Evolutionary conservation across 257 asterid genomes (phyloP).

Genomic region (Rubia yunnanensis): DNA sequence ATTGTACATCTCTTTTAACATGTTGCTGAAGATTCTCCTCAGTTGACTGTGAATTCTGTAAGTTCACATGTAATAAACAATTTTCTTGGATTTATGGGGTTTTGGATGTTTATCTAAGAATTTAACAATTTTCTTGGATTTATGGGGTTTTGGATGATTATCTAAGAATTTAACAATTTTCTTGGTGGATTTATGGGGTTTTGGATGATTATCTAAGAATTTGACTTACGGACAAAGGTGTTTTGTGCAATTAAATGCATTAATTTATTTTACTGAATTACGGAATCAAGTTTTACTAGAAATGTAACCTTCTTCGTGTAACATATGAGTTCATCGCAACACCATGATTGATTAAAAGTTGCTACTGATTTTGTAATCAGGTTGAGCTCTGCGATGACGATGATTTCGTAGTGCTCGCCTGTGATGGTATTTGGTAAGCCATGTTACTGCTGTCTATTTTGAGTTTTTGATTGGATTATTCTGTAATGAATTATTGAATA

Average conservation of each 20-base stretch:
- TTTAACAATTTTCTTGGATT: background rate
- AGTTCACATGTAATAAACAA: background rate
- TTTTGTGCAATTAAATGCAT: background rate
- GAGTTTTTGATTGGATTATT: background rate
- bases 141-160: background rate
- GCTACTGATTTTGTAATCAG: constrained; percentile 27
- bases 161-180: background rate
- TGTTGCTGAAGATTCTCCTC: background rate
- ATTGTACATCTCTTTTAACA: background rate
- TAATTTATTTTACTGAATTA: background rate
- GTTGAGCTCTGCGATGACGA: constrained; percentile 88
- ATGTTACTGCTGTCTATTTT: background rate
- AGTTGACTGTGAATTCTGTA: background rate
- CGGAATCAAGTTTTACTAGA: background rate
- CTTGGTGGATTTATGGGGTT: background rate
- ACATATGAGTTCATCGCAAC: too few relatives aligned
- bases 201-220: background rate
- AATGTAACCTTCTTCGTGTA: background rate
- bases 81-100: background rate
- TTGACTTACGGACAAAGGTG: background rate
- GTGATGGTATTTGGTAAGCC: constrained; percentile 94
- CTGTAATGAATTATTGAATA: too few relatives aligned
- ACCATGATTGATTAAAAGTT: background rate
- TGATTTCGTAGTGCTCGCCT: constrained; percentile 86
- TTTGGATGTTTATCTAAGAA: too few relatives aligned